These are phyloP conservation scores for Thalassiosira delicatula DNA, from an alignment of 352 stramenopile species.

Conservation along the genomic window DNA sequence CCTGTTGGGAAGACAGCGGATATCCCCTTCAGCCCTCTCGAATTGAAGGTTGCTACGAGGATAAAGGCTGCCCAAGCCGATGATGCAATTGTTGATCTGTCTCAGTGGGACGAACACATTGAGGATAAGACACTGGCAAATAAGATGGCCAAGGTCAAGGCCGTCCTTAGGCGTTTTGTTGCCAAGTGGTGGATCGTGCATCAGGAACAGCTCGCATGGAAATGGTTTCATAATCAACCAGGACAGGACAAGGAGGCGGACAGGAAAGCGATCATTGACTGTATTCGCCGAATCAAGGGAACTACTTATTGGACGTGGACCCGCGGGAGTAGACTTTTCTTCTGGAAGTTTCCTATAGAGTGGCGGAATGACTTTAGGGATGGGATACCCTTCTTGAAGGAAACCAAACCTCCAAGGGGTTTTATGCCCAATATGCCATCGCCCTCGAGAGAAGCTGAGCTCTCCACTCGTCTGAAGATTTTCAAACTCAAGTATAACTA, in stretches of 20 bases:
- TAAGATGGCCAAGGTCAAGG: no score
- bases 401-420: neutral
- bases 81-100: constrained; percentile 34
- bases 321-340: constrained; percentile 12
- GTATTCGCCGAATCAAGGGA: constrained; percentile 11
- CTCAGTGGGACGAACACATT: no score
- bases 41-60: neutral
- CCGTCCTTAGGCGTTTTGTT: no score
- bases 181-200: no score
- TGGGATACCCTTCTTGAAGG: constrained; percentile 19
- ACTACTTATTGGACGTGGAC: neutral
- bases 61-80: constrained; percentile 33
- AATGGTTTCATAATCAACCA: constrained; percentile 18
- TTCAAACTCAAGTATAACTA: constrained; percentile 20
- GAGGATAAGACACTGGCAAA: no score
- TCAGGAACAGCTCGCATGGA: neutral
- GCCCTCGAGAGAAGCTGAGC: neutral
- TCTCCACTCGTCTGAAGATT: constrained; percentile 25
- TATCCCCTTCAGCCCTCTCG: neutral
- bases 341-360: constrained; percentile 6
- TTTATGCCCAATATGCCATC: neutral
- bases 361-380: constrained; percentile 1
- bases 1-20: no score
- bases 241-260: constrained; percentile 31
- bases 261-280: constrained; percentile 25